Base-by-base conservation (phyloP, 1,139 yeast species). In the Arxiozyma slooffiae region DNA sequence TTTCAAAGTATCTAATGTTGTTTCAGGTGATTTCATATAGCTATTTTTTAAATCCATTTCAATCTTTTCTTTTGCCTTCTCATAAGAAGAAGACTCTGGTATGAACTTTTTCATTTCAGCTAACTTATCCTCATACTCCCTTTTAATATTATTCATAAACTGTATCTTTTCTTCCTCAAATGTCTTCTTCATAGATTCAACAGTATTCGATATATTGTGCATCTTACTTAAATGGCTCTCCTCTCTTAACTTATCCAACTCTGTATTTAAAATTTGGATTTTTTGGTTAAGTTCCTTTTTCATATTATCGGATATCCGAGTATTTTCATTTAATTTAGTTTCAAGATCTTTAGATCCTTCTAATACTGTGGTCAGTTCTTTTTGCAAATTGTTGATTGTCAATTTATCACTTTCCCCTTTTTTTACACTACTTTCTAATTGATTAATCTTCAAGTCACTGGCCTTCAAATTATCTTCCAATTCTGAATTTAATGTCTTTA, bases 391-490 rank as follows among this genome's bases (percentile, higher is more conserved):
- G 0, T 67, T 55, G 7, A 60, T 52, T 42, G 62, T 53, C 47
- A 61, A 50, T 53, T 53, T 62, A 46, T 59, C 67, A 50, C 40
- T 64, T 53, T 47, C 63, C 55, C 48, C 57, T 52, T 49, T 57
- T 18, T 50, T 48, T 14, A 61, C 46, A 17, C 58, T 61, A 7
- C 50, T 50, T 34, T 60, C 56, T 22, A 61, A 47, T n/a, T 57
- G 59, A 14, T 52, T 45, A 23, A 55, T 52, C 39, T 52, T 56
- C 30, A 44, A 48, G 23, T 57, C 54, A 34, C 53, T 54, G 39
- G 50, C 52, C 36, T 53, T 37, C 42, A 49, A 24, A 16, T 36
- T 26, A 7, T 49, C 18, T 16, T 36, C 30, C 16, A 41, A 38
- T 37, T 42, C 21, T 5, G 26, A 44, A 39, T 54, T 60, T 38